Evolutionary conservation across 2,329 filamentous ascomycete species (phyloP).

Genomic region (Monosporascus sp.): DNA sequence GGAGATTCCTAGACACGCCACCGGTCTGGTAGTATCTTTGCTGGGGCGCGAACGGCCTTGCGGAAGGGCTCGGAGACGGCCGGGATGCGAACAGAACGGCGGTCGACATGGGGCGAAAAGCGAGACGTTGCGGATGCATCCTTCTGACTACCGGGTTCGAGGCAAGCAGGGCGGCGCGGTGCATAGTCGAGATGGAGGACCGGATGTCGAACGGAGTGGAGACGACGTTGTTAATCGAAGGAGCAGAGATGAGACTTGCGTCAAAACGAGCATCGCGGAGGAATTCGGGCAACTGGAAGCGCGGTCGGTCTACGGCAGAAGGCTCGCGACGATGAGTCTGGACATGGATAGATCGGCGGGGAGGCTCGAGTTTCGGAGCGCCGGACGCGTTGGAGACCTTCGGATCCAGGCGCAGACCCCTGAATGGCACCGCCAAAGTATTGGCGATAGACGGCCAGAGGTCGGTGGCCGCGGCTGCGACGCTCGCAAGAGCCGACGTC

Average conservation of each 20-base stretch:
- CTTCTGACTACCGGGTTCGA: conserved; percentile 23
- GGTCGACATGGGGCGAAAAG: conserved; percentile 21
- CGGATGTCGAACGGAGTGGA: conserved; percentile 26
- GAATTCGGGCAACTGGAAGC: conserved; percentile 29
- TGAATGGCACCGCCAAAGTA: conserved; percentile 33
- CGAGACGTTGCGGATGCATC: conserved; percentile 15
- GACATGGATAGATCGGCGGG: conserved; percentile 3
- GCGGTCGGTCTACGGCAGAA: conserved; percentile 5
- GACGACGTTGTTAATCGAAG: conserved; percentile 13
- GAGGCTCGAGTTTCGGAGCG: conserved; percentile 5
- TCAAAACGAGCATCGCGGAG: conserved; percentile 22
- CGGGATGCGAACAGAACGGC: conserved; percentile 12
- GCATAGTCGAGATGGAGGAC: conserved; percentile 25
- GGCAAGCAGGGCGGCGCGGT: conserved; percentile 23
- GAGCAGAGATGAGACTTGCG: conserved; percentile 9
- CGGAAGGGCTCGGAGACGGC: conserved; percentile 10
- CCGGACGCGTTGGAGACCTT: not conserved
- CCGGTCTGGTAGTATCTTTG: conserved; percentile 38
- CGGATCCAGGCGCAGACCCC: conserved; percentile 12
- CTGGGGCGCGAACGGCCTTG: conserved; percentile 15
- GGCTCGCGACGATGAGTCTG: conserved; percentile 4
- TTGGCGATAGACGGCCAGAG: conserved; percentile 42
- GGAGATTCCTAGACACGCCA: conserved; percentile 55
- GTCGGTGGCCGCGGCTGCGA: conserved; percentile 38
- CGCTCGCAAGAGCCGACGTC: conserved; percentile 28